These are phyloP conservation scores for Hansenula anomala DNA, from an alignment of 1,139 yeast genomes.

Conservation along the genomic window DNA sequence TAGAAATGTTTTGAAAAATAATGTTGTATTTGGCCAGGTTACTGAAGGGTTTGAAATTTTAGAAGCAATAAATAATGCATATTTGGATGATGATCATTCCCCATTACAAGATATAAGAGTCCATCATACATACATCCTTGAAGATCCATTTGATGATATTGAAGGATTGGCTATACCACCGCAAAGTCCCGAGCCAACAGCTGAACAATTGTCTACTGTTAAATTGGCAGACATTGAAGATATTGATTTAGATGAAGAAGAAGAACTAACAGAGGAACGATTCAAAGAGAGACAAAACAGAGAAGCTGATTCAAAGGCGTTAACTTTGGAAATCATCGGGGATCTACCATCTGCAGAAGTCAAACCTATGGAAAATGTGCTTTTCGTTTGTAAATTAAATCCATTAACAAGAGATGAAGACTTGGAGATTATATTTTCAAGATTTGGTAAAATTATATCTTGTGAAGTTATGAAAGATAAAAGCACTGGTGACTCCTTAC, in stretches of 20 bases:
- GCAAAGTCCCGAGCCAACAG: constrained; percentile 33
- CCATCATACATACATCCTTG: constrained; percentile 42
- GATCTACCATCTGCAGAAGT: constrained; percentile 58
- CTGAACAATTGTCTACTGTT: constrained; percentile 31
- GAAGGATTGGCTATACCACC: constrained; percentile 22
- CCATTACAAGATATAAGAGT: constrained; percentile 50
- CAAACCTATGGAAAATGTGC: constrained; percentile 55
- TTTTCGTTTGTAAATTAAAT: constrained; percentile 61
- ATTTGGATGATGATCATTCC: constrained; percentile 34
- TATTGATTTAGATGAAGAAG: constrained; percentile 15
- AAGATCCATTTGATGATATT: constrained; percentile 51
- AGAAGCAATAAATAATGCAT: constrained; percentile 36
- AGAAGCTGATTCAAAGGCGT: constrained; percentile 46
- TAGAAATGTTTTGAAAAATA: constrained; percentile 8
- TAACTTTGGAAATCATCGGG: constrained; percentile 60
- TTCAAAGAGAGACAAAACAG: constrained; percentile 26
- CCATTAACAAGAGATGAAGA: constrained; percentile 55
- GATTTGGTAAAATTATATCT: constrained; percentile 51
- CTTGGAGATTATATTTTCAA: constrained; percentile 45
- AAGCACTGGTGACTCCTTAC: constrained; percentile 43
- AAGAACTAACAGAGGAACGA: constrained; percentile 15
- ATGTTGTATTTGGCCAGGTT: constrained; percentile 43
- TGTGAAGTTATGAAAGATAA: constrained; percentile 47
- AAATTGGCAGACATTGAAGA: constrained; percentile 25
- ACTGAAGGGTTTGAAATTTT: constrained; percentile 48